Conservation (phyloP, 202 grass and related monocot genomes). For the Elaeis oleifera region DNA sequence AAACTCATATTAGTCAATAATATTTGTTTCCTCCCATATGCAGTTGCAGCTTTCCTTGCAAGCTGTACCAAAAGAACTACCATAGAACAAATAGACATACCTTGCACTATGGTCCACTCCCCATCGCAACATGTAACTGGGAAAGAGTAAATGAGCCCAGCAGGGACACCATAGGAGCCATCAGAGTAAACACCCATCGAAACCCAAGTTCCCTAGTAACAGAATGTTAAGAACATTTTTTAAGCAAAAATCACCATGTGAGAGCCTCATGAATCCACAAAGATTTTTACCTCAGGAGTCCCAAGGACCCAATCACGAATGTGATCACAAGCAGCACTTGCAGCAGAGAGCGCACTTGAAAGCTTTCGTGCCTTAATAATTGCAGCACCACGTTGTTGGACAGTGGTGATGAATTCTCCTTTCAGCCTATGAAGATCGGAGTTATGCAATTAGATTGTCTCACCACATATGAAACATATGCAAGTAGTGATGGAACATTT, state of each 20-base stretch:
- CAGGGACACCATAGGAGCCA: slow-evolving; percentile 88
- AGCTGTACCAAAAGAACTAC: no score
- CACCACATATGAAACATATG: no score
- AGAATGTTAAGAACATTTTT: no score
- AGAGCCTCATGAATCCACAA: no score
- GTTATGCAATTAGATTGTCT: background rate
- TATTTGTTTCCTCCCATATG: background rate
- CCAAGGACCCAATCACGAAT: slow-evolving; percentile 98
- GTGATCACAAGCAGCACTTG: slow-evolving; percentile 96
- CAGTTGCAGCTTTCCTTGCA: no score
- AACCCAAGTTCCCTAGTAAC: slow-evolving; percentile 72
- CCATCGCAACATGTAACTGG: slow-evolving; percentile 75
- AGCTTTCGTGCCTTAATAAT: slow-evolving; percentile 94
- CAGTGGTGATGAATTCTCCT: slow-evolving; percentile 58
- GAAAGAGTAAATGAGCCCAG: slow-evolving; percentile 95
- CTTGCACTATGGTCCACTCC: slow-evolving; percentile 96
- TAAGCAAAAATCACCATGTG: no score
- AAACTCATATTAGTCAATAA: background rate
- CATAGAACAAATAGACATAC: slow-evolving; percentile 22
- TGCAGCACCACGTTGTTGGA: slow-evolving; percentile 95
- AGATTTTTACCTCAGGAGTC: slow-evolving; percentile 65
- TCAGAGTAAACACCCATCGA: slow-evolving; percentile 99
- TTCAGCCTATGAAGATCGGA: slow-evolving; percentile 52
- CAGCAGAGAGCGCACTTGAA: slow-evolving; percentile 97
- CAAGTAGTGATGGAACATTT: no score